Evolutionary conservation across 2,329 filamentous ascomycete genomes (phyloP).

Genomic region (Rachicladosporium sp.): DNA sequence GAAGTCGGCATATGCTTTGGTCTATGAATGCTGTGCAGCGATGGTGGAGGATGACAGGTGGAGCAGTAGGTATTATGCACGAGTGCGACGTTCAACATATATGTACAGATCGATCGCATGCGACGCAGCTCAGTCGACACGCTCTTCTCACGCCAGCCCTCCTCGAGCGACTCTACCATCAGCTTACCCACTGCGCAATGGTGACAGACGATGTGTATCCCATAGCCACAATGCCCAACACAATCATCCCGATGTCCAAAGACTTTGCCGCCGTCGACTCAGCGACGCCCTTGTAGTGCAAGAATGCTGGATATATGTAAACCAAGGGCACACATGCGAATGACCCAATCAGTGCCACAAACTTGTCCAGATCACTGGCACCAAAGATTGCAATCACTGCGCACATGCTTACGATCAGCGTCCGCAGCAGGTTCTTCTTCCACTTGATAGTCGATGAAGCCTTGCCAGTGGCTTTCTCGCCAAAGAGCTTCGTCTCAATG

Average conservation of each 20-base stretch:
- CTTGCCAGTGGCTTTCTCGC: constrained; percentile 53
- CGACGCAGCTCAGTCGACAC: no score
- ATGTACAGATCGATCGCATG: no score
- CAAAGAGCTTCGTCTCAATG: constrained; percentile 55
- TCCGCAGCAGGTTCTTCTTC: constrained; percentile 61
- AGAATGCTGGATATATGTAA: constrained; percentile 61
- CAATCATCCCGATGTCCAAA: constrained; percentile 51
- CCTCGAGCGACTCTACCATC: no score
- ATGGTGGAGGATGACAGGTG: no score
- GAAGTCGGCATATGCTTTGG: no score
- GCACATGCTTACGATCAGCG: constrained; percentile 44
- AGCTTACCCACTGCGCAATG: constrained; percentile 17
- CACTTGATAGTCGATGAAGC: constrained; percentile 54
- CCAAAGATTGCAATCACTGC: constrained; percentile 51
- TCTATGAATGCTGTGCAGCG: no score
- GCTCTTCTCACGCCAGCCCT: no score
- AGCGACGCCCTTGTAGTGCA: constrained; percentile 59
- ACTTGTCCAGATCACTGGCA: constrained; percentile 59
- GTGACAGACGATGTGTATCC: constrained; percentile 56
- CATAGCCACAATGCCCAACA: constrained; percentile 54
- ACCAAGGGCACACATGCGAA: constrained; percentile 65
- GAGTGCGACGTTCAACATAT: no score
- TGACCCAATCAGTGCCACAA: constrained; percentile 61
- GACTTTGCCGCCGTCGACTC: constrained; percentile 42
- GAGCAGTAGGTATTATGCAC: no score